Base-by-base conservation (phyloP, 345 rosid genomes). In the Boechera stricta region DNA sequence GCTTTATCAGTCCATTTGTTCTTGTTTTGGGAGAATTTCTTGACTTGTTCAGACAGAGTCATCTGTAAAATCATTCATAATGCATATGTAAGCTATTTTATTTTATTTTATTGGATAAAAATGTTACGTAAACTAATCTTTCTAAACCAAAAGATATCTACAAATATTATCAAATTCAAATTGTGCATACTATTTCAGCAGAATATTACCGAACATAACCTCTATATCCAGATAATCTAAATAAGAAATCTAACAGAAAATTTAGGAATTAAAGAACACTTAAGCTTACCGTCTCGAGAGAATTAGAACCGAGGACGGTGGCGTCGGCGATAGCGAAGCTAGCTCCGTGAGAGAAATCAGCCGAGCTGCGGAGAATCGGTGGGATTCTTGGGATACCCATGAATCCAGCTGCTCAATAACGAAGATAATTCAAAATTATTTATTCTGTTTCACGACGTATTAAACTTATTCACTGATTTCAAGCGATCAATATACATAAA, bases 291-390 rank as follows among this genome's bases (percentile, higher is more conserved):
- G 68, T 28, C 2, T 72, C 60, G 56, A 48, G 67, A 21, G 24
- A 21, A 28, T 48, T 35, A 0, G 39, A 28, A 24, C 38, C 76
- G 12, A 72, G 76, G 64, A 72, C 76, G 21, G 67, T 60, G 21
- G 76, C 76, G 44, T 35, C 76, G 16, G 76, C 76, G n/a, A 47
- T 2, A 39, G 76, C 76, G 35, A 60, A 72, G 36, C 44, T 72
- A 24, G 76, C 69, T 61, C 69, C 76, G 44, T 60, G 47, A 61
- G 39, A n/a, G 13, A 72, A 35, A 72, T 72, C 68, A 13, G 36
- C 48, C 5, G 39, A 10, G 35, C n/a, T 49, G 3, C 18, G 7
- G 15, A 73, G 69, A 26, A 73, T 38, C 21, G 77, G 77, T 32
- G 59, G 28, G 16, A 62, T 52, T 8, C 2, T 24, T 1, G 77